Evolutionary conservation across 345 rosid genomes (phyloP).

Genomic region (Leavenworthia alabamica): DNA sequence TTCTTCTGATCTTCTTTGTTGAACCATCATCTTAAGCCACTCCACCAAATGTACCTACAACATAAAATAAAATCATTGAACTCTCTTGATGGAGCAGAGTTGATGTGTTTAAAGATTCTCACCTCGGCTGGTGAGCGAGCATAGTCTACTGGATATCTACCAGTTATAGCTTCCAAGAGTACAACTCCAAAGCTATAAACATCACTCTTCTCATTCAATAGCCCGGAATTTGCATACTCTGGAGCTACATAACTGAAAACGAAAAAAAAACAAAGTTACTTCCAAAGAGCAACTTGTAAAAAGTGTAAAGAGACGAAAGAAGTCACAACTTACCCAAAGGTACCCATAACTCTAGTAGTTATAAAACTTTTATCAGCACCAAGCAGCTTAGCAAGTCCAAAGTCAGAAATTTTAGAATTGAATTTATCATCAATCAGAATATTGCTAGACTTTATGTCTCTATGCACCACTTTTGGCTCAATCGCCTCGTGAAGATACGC

Average conservation of each 20-base stretch:
- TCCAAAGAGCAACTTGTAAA: not conserved
- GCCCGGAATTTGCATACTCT: slow-evolving; percentile 96
- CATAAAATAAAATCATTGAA: too few species aligned
- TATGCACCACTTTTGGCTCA: slow-evolving; percentile 99
- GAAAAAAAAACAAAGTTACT: not conserved
- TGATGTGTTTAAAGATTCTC: not conserved
- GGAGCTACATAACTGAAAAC: slow-evolving; percentile 87
- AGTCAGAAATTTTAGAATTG: slow-evolving; percentile 92
- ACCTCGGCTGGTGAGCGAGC: slow-evolving; percentile 90
- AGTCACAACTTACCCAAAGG: slow-evolving; percentile 62
- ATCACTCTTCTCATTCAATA: slow-evolving; percentile 95
- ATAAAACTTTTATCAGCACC: slow-evolving; percentile 97
- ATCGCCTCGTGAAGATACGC: slow-evolving; percentile 98
- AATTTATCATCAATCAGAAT: slow-evolving; percentile 87
- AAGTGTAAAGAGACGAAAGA: not conserved
- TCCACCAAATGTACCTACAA: slow-evolving; percentile 88
- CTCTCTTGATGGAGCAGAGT: not conserved
- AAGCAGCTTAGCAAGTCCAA: slow-evolving; percentile 93
- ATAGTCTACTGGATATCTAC: slow-evolving; percentile 96
- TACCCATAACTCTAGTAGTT: slow-evolving; percentile 98
- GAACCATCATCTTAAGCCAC: slow-evolving; percentile 99
- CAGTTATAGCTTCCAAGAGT: slow-evolving; percentile 82
- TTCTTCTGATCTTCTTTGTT: slow-evolving; percentile 84
- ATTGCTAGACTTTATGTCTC: slow-evolving; percentile 97
- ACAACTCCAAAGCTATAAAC: slow-evolving; percentile 97